Percentiles rank a stretch among this genome's conserved stretches.
These are phyloP conservation scores for Solanum habrochaites DNA, from an alignment of 257 asterid species.

Conservation along the genomic window DNA sequence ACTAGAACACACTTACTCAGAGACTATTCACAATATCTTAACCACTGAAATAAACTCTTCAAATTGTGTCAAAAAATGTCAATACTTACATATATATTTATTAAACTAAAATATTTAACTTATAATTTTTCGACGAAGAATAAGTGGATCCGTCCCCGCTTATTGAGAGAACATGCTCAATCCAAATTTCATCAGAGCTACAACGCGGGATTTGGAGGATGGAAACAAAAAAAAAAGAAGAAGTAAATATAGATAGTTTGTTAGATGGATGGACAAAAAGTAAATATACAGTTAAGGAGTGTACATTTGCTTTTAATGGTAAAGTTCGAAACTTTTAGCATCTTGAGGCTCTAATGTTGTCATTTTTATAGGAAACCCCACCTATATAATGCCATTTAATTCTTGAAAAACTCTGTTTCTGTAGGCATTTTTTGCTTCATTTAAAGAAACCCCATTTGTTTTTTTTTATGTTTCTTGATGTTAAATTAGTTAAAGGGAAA, in stretches of 20 bases:
- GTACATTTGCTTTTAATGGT: not conserved
- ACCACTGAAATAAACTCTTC: no score
- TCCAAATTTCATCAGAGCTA: fast-evolving
- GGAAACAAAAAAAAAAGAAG: no score
- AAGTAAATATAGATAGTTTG: not conserved
- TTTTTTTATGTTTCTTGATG: not conserved
- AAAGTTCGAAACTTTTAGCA: not conserved
- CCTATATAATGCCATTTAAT: not conserved
- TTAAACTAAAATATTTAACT: no score
- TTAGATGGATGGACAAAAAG: not conserved
- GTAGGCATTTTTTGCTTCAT: not conserved
- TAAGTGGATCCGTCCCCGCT: fast-evolving
- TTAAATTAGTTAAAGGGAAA: not conserved
- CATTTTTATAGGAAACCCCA: not conserved
- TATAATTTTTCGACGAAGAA: no score
- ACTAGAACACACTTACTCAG: no score
- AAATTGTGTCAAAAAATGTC: no score
- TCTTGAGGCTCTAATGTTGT: not conserved
- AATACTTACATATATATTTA: no score
- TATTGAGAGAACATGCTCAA: fast-evolving
- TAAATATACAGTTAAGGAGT: not conserved
- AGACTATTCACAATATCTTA: no score
- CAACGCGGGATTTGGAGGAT: not conserved
- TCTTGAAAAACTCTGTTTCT: not conserved
- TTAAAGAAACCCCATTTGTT: not conserved